Percentiles rank a stretch among this genome's conserved stretches.
Conservation (phyloP, 1,284 basidiomycete genomes). For the Melampsora americana region DNA sequence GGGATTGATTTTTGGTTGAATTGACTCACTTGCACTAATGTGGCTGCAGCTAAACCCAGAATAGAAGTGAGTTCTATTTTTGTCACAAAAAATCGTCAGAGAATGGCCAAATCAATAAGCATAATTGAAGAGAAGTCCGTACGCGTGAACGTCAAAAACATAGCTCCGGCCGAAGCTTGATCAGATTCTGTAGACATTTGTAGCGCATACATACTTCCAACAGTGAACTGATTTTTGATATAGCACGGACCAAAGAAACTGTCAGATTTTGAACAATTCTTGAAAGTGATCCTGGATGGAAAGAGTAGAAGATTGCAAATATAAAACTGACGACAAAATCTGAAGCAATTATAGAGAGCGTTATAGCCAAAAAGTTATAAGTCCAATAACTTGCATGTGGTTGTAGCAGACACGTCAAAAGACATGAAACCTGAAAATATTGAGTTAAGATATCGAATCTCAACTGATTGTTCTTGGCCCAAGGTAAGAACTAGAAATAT, state of each 20-base stretch:
- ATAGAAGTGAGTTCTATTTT: conserved; percentile 9
- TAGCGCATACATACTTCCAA: conserved; percentile 30
- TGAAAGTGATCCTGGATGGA: too few species aligned
- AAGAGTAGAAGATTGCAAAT: background rate
- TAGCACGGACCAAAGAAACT: too few species aligned
- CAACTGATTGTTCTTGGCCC: background rate
- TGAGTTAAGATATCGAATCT: background rate
- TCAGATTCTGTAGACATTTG: conserved; percentile 34
- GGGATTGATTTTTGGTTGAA: too few species aligned
- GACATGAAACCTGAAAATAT: background rate
- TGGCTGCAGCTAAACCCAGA: conserved; percentile 29
- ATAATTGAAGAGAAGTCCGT: too few species aligned
- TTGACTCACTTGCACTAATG: conserved; percentile 18
- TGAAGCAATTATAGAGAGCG: conserved; percentile 27
- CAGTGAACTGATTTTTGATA: conserved; percentile 9
- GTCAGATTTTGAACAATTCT: too few species aligned
- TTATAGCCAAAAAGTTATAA: conserved; percentile 24
- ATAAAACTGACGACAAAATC: conserved; percentile 33
- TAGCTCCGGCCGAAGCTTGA: conserved; percentile 32
- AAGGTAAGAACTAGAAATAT: background rate
- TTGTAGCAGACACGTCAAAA: conserved; percentile 23
- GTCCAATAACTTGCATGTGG: conserved; percentile 36
- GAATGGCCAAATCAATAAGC: too few species aligned
- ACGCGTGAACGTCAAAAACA: conserved; percentile 29
- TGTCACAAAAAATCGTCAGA: too few species aligned